Conservation (phyloP, 768 basidiomycete genomes). For the Suillus placidus region DNA sequence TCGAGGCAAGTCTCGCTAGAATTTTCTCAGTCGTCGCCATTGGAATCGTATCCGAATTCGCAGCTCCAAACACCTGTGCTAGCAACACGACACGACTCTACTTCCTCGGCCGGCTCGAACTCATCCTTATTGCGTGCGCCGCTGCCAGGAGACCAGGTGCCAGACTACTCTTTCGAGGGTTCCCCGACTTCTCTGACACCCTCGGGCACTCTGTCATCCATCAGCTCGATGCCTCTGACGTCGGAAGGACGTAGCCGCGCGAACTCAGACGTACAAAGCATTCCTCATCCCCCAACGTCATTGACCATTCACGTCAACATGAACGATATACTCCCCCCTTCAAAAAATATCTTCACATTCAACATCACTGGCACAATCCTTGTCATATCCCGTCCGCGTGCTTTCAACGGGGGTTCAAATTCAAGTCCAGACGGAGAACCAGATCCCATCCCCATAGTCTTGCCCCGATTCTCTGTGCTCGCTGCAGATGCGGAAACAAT, state of each 20-base stretch:
- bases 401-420: slow-evolving; percentile 24
- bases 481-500: slow-evolving; percentile 66
- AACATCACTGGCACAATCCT: slow-evolving; percentile 67
- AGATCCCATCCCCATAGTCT: slow-evolving; percentile 54
- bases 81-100: slow-evolving; percentile 42
- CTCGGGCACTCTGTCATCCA: slow-evolving; percentile 42
- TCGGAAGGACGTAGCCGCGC: slow-evolving; percentile 41
- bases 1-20: slow-evolving; percentile 57
- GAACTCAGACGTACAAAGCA: slow-evolving; percentile 34
- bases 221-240: slow-evolving; percentile 37
- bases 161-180: slow-evolving; percentile 78
- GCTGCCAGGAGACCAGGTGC: slow-evolving; percentile 61
- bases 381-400: slow-evolving; percentile 47
- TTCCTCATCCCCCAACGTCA: slow-evolving; percentile 47
- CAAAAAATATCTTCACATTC: slow-evolving; percentile 68
- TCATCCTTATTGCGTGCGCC: slow-evolving; percentile 76
- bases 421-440: slow-evolving; percentile 27
- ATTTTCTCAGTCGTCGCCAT: slow-evolving; percentile 31
- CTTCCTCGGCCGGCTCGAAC: slow-evolving; percentile 42
- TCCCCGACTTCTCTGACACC: slow-evolving; percentile 56
- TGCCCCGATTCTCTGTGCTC: slow-evolving; percentile 72
- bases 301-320: slow-evolving; percentile 77
- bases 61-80: slow-evolving; percentile 26
- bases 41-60: slow-evolving; percentile 23
- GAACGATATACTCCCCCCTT: slow-evolving; percentile 69